Percentiles rank a stretch among this genome's conserved stretches.
These are phyloP conservation scores for Discostella pseudostelligera DNA, from an alignment of 108 stramenopile genomes.

Conservation along the genomic window DNA sequence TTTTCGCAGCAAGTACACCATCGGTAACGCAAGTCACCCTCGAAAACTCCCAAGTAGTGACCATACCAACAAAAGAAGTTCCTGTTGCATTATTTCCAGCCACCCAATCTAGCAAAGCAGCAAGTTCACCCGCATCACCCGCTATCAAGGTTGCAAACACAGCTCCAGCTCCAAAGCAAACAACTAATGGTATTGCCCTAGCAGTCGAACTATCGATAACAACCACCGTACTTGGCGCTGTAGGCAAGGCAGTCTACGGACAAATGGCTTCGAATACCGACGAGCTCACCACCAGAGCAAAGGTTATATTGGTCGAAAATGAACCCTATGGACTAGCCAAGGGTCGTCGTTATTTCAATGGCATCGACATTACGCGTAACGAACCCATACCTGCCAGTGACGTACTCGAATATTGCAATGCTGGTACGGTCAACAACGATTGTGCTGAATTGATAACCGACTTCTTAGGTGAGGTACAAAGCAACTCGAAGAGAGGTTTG, in stretches of 20 bases:
- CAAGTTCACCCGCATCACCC: not conserved
- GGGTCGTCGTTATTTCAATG: constrained; percentile 26
- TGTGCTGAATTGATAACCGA: constrained; percentile 31
- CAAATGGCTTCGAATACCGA: not conserved
- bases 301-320: constrained; percentile 24
- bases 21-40: not conserved
- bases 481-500: constrained; percentile 1
- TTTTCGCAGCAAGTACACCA: not conserved
- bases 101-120: not conserved
- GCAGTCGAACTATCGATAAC: not conserved
- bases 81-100: not conserved
- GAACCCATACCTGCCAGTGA: constrained; percentile 15
- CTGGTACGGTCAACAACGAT: constrained; percentile 17
- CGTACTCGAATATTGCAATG: constrained; percentile 23
- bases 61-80: not conserved
- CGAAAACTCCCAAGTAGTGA: not conserved
- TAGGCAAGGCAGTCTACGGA: not conserved
- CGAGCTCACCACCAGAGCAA: constrained; percentile 9
- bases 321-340: constrained; percentile 31
- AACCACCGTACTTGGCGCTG: not conserved
- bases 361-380: constrained; percentile 20
- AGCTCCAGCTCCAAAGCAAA: not conserved
- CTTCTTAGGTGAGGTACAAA: constrained; percentile 20
- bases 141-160: not conserved
- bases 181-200: not conserved